phyloP scores from a whole-genome alignment of 2,329 filamentous ascomycete genomes.

The Botryotinia convoluta region DNA sequence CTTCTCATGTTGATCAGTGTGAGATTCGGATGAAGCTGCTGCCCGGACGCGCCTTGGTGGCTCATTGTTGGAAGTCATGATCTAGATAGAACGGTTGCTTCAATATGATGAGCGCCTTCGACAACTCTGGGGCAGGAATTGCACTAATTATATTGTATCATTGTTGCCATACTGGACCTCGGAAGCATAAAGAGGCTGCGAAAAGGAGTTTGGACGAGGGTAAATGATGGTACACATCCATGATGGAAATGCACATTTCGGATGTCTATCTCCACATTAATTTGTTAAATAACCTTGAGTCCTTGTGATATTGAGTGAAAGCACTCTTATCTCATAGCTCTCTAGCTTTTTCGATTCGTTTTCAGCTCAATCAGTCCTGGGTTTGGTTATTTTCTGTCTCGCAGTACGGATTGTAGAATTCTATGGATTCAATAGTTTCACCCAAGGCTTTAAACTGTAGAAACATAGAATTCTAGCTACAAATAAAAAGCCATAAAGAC shows the following conservation, averaged over 20 bases:
- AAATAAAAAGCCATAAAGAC: background rate
- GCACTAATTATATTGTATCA: background rate
- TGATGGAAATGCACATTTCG: background rate
- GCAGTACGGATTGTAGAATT: background rate
- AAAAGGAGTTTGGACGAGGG: background rate
- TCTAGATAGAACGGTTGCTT: background rate
- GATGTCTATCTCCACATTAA: background rate
- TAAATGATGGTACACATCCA: background rate
- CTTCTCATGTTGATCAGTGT: background rate
- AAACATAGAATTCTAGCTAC: background rate
- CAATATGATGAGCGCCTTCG: background rate
- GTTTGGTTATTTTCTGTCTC: accelerated
- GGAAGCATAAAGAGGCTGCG: background rate
- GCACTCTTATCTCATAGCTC: background rate
- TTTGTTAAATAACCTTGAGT: background rate
- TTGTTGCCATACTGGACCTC: background rate
- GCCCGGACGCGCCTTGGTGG: background rate
- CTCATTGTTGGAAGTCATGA: background rate
- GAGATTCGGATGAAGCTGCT: background rate
- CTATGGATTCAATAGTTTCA: background rate
- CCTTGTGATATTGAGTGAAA: background rate
- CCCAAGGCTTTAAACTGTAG: background rate
- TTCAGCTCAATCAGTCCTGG: background rate
- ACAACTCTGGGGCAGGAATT: background rate
- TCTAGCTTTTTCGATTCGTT: background rate